These are phyloP conservation scores for Miscanthus sacchariflorus DNA, from an alignment of 202 grass and related monocot species.

Conservation along the genomic window DNA sequence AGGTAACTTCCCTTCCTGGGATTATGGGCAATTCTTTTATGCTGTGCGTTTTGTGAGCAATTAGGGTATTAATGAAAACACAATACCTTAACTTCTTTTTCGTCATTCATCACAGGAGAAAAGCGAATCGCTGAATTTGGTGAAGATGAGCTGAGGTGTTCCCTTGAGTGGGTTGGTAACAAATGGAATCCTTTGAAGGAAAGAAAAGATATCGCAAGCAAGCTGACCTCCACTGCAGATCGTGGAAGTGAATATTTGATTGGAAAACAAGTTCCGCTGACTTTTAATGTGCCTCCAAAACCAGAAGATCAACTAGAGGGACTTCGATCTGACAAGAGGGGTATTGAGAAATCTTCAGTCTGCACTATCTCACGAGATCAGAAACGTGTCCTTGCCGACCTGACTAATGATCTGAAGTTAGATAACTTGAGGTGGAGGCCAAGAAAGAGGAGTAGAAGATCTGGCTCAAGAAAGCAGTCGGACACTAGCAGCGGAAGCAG, in stretches of 20 bases:
- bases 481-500: constrained; percentile 67
- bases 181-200: constrained; percentile 72
- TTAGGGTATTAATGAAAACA: constrained; percentile 7
- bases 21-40: background rate
- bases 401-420: constrained; percentile 66
- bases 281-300: background rate
- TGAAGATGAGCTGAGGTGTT: constrained; percentile 64
- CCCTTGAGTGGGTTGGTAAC: constrained; percentile 77
- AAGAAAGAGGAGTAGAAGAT: constrained; percentile 76
- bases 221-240: constrained; percentile 30
- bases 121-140: constrained; percentile 59
- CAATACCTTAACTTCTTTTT: background rate
- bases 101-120: constrained; percentile 64
- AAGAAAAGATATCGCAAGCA: constrained; percentile 57
- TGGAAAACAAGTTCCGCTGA: background rate
- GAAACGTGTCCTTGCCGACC: constrained; percentile 49
- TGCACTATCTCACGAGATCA: constrained; percentile 47
- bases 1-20: constrained; percentile 58
- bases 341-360: constrained; percentile 40
- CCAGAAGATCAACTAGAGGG: constrained; percentile 8
- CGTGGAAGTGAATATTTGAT: constrained; percentile 28
- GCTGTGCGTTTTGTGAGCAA: background rate
- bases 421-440: constrained; percentile 76
- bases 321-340: constrained; percentile 19
- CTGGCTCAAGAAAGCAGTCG: constrained; percentile 55